phyloP scores from a whole-genome alignment of 345 rosid species.

The Lepidium sativum region DNA sequence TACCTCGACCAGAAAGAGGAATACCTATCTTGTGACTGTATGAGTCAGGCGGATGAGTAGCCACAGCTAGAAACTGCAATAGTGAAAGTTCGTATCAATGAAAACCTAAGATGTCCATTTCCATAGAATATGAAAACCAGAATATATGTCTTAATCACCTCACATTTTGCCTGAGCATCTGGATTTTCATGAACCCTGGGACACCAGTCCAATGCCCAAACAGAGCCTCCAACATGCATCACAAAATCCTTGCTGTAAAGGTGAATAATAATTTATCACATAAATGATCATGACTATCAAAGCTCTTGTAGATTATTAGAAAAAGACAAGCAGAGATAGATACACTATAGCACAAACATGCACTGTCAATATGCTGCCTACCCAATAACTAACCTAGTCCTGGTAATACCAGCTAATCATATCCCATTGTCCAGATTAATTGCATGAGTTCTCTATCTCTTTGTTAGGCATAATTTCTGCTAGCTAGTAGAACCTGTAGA shows the following conservation, averaged over 20 bases:
- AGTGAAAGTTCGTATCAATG: background rate
- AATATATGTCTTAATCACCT: constrained; percentile 41
- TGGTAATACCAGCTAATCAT: background rate
- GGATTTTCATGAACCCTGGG: constrained; percentile 50
- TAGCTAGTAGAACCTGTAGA: background rate
- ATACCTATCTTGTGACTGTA: constrained; percentile 56
- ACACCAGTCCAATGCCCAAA: constrained; percentile 96
- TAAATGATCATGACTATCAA: background rate
- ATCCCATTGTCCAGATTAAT: too few relatives aligned
- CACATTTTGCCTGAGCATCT: constrained; percentile 43
- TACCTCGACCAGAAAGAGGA: constrained; percentile 70
- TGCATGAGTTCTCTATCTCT: background rate
- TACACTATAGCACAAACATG: background rate
- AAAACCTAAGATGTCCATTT: background rate
- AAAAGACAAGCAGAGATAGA: background rate
- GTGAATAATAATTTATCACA: too few relatives aligned
- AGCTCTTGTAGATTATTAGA: background rate
- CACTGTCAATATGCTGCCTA: background rate
- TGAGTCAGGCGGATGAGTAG: constrained; percentile 85
- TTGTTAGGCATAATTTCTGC: background rate
- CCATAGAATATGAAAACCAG: background rate
- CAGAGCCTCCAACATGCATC: constrained; percentile 78
- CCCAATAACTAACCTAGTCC: background rate
- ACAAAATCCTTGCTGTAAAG: too few relatives aligned
- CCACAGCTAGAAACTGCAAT: constrained; percentile 74